These are phyloP conservation scores for Trichoderma sp. DNA, from an alignment of 2,329 filamentous ascomycete species.

Conservation along the genomic window DNA sequence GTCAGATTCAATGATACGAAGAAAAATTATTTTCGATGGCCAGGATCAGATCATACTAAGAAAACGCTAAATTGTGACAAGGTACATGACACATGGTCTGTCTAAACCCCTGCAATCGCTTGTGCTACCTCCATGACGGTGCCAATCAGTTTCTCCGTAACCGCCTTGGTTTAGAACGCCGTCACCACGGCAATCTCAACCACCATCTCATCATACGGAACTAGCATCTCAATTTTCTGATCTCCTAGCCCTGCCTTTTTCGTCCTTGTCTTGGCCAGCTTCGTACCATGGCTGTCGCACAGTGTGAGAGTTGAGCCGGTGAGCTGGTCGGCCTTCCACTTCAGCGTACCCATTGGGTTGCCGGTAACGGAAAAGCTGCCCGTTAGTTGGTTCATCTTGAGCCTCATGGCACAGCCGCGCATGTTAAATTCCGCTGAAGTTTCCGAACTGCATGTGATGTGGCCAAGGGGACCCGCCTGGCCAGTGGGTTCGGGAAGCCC, in stretches of 20 bases:
- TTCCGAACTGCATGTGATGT: not conserved
- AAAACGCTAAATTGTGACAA: not conserved
- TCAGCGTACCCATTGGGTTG: not conserved
- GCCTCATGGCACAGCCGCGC: not conserved
- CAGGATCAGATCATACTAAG: not conserved
- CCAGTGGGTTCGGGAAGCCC: not conserved
- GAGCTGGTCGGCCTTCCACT: not conserved
- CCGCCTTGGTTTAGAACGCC: not conserved
- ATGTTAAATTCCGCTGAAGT: not conserved
- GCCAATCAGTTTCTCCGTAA: not conserved
- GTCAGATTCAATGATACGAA: not conserved
- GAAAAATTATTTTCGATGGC: not conserved
- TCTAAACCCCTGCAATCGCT: not conserved
- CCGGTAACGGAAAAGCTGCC: not conserved
- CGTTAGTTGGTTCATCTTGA: not conserved
- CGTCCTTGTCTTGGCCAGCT: not conserved
- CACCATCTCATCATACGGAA: not conserved
- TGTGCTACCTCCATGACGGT: not conserved
- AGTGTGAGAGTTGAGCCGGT: not conserved
- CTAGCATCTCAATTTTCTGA: not conserved
- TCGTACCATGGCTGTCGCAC: not conserved
- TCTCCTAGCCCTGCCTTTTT: not conserved
- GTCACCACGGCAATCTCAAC: conserved; percentile 1
- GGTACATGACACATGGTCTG: conserved; percentile 4
- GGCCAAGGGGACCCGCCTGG: not conserved